A percentile compares a stretch with the other conserved stretches of the same genome.
phyloP scores from a whole-genome alignment of 257 asterid species.

The Leonotis leonurus region DNA sequence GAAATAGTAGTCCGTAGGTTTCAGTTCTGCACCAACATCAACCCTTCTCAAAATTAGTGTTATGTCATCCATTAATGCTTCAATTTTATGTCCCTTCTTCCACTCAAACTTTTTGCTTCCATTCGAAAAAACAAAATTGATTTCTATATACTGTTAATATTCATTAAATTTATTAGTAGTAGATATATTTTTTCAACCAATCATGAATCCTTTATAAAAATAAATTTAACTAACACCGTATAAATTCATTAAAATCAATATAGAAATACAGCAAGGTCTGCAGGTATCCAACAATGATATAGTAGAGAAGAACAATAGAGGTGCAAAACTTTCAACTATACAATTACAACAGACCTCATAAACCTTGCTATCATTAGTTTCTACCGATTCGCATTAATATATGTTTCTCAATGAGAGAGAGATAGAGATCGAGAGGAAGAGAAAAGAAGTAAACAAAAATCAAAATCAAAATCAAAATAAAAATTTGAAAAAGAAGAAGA shows the following conservation, averaged over 20 bases:
- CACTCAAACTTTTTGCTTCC: no score
- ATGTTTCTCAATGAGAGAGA: constrained; percentile 23
- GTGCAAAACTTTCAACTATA: constrained; percentile 33
- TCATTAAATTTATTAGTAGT: no score
- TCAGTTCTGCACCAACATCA: no score
- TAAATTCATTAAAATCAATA: not conserved
- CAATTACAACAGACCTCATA: constrained; percentile 36
- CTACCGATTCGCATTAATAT: constrained; percentile 23
- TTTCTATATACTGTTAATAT: no score
- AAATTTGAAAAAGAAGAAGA: not conserved
- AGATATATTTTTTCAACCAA: no score
- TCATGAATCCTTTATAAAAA: no score
- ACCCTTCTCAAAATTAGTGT: no score
- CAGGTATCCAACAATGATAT: not conserved
- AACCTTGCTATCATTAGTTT: constrained; percentile 30
- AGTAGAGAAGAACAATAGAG: not conserved
- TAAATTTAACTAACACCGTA: not conserved
- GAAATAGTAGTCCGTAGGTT: no score
- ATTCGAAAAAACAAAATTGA: no score
- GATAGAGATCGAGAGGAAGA: not conserved
- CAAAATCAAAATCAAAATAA: not conserved
- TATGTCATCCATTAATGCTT: no score
- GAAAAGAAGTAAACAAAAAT: not conserved
- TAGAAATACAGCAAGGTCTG: not conserved
- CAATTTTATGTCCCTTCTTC: no score